Evolutionary conservation across 257 asterid species (phyloP).

Genomic region (Osmanthus fragrans): DNA sequence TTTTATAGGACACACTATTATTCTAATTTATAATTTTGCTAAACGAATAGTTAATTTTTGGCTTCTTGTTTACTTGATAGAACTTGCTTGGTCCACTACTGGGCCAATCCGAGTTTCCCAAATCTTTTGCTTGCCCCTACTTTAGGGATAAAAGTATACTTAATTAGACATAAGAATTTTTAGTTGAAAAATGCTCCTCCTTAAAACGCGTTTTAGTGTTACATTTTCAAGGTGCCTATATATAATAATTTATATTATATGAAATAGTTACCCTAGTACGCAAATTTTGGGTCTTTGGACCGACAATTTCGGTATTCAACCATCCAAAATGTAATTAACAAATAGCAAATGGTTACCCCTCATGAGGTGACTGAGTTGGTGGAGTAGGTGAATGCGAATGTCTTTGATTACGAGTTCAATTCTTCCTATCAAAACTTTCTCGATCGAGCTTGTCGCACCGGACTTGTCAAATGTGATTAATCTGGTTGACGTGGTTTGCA

Average conservation of each 20-base stretch:
- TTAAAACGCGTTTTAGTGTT: conserved; percentile 38
- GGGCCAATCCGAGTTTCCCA: background rate
- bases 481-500: no score
- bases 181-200: conserved; percentile 32
- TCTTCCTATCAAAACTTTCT: no score
- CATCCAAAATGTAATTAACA: conserved; percentile 7
- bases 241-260: background rate
- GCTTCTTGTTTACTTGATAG: background rate
- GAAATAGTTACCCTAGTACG: background rate
- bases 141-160: background rate
- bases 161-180: conserved; percentile 22
- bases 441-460: no score
- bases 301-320: conserved; percentile 15
- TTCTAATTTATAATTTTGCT: no score
- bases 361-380: no score
- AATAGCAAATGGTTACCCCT: conserved; percentile 9
- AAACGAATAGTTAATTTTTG: background rate
- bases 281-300: conserved; percentile 4
- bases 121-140: background rate
- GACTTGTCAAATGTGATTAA: no score
- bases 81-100: background rate
- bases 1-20: no score
- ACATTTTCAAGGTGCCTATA: conserved; percentile 37
- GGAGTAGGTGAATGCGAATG: no score
- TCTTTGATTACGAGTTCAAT: no score